A percentile compares a stretch with the other conserved stretches of the same genome.
Evolutionary conservation across 2,329 filamentous ascomycete species (phyloP).

Genomic region (Cladosporium sp.): DNA sequence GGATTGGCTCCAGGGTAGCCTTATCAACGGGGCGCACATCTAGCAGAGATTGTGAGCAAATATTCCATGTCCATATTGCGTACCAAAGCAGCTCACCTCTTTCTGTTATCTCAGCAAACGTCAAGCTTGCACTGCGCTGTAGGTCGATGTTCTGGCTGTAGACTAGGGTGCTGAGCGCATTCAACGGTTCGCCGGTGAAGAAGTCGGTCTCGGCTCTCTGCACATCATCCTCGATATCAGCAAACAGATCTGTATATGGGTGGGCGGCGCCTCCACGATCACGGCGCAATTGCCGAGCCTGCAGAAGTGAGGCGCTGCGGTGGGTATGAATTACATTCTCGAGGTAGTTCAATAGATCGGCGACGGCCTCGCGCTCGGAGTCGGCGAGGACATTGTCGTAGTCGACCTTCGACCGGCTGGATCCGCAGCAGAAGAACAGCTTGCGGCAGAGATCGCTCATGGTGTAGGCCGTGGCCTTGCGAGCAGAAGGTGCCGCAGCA

Average conservation of each 20-base stretch:
- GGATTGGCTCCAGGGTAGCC: slow-evolving; percentile 91
- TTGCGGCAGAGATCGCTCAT: slow-evolving; percentile 36
- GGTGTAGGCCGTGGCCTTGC: slow-evolving; percentile 22
- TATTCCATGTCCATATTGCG: slow-evolving; percentile 2
- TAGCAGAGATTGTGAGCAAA: slow-evolving; percentile 41
- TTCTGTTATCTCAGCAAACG: slow-evolving; percentile 98
- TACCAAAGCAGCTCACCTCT: slow-evolving; percentile 64
- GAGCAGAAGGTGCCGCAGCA: slow-evolving; percentile 23
- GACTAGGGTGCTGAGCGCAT: slow-evolving; percentile 90
- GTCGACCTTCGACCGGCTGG: slow-evolving; percentile 46
- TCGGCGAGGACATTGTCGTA: slow-evolving; percentile 67
- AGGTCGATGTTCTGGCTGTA: slow-evolving; percentile 99
- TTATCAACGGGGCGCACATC: slow-evolving; percentile 96
- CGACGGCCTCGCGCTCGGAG: slow-evolving; percentile 94
- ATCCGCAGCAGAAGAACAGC: slow-evolving; percentile 37
- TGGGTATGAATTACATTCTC: slow-evolving; percentile 71
- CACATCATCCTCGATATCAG: slow-evolving; percentile 16
- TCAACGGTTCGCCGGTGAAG: slow-evolving; percentile 92
- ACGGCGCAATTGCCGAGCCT: background rate
- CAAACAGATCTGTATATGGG: background rate
- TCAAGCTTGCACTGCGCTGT: slow-evolving; percentile 94
- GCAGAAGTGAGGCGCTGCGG: background rate
- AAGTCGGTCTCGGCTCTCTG: slow-evolving; percentile 97
- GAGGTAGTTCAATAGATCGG: slow-evolving; percentile 90
- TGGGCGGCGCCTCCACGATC: background rate